phyloP scores from a whole-genome alignment of 192 early-diverging fungal species.

The Coemansia reversa region DNA sequence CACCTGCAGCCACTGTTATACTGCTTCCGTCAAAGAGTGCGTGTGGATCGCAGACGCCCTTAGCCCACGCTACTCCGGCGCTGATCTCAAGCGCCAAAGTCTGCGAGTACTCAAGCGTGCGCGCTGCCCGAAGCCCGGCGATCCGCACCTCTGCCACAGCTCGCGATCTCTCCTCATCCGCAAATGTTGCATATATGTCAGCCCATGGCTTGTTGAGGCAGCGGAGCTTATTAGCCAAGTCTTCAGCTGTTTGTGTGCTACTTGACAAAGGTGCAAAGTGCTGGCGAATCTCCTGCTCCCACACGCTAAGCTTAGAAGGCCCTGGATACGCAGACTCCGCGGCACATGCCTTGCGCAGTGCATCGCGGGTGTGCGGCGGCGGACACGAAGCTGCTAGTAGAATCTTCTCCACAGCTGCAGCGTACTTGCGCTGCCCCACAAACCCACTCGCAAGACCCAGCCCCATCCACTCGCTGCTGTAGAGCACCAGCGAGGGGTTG shows the following conservation, averaged over 20 bases:
- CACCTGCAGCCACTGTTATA: not conserved
- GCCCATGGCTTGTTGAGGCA: slow-evolving; percentile 27
- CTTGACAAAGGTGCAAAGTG: slow-evolving; percentile 32
- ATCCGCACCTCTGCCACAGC: slow-evolving; percentile 19
- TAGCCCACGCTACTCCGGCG: slow-evolving; percentile 16
- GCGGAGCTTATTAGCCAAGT: slow-evolving; percentile 9
- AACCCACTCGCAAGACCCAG: slow-evolving; percentile 28
- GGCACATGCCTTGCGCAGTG: slow-evolving; percentile 37
- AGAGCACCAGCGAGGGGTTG: slow-evolving; percentile 21
- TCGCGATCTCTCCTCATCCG: not conserved
- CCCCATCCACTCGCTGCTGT: slow-evolving; percentile 35
- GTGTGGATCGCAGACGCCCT: not conserved
- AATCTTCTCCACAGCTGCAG: slow-evolving; percentile 16
- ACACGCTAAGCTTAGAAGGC: slow-evolving; percentile 36
- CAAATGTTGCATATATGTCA: slow-evolving; percentile 11
- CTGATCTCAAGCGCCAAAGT: slow-evolving; percentile 27
- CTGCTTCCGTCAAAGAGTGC: not conserved
- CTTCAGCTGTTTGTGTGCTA: slow-evolving; percentile 1
- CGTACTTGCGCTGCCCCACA: slow-evolving; percentile 31
- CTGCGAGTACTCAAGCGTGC: slow-evolving; percentile 28
- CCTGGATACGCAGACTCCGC: slow-evolving; percentile 42
- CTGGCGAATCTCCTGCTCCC: slow-evolving; percentile 29
- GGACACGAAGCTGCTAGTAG: slow-evolving; percentile 49
- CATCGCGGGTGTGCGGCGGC: slow-evolving; percentile 40
- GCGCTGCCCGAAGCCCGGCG: slow-evolving; percentile 19